Conservation (phyloP, 2,329 filamentous ascomycete species). For the Penicillium freii region DNA sequence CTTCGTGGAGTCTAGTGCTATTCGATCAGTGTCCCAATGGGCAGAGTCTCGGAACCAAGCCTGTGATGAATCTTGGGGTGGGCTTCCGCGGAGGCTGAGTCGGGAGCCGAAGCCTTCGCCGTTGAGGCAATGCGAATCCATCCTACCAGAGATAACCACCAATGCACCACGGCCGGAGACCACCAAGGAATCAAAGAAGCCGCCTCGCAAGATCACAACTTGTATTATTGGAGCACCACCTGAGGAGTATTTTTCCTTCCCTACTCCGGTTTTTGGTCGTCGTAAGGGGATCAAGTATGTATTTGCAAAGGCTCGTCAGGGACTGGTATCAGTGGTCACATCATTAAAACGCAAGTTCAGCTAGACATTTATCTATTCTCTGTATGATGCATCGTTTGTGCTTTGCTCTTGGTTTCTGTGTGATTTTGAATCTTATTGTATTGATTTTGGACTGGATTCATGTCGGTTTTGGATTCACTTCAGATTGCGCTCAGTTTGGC, state of each 20-base stretch:
- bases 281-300: background rate
- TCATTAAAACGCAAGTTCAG: no score
- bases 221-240: background rate
- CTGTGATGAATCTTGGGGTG: background rate
- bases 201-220: background rate
- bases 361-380: no score
- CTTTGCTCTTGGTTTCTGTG: no score
- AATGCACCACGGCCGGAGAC: background rate
- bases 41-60: background rate
- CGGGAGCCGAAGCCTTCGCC: background rate
- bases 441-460: no score
- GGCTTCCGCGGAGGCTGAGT: background rate
- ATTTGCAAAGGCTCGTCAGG: background rate
- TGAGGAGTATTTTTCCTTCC: background rate
- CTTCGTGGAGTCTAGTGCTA: background rate
- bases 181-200: background rate
- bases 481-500: no score
- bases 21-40: conserved; percentile 6
- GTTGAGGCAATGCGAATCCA: background rate
- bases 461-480: no score
- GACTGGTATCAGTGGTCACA: background rate
- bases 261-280: background rate
- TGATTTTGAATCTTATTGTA: no score
- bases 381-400: no score
- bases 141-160: background rate